Evolutionary conservation across 768 basidiomycete genomes (phyloP).

Genomic region (Lyophyllum atratum): DNA sequence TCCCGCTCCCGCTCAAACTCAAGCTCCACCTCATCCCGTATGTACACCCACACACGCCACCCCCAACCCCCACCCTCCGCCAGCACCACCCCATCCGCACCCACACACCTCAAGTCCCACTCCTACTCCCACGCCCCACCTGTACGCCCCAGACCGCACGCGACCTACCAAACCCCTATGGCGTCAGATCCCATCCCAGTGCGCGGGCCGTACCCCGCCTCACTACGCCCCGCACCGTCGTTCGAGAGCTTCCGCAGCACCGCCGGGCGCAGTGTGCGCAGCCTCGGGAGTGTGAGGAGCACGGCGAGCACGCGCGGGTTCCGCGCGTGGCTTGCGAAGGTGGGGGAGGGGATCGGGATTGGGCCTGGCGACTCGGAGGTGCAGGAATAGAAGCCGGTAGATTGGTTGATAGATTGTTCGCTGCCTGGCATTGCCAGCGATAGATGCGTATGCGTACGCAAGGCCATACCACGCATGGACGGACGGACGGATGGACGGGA

Average conservation of each 20-base stretch:
- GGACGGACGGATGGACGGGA: background rate
- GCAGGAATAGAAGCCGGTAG: background rate
- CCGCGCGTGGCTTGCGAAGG: constrained; percentile 41
- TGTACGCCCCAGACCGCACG: background rate
- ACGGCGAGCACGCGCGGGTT: constrained; percentile 39
- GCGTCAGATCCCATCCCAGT: background rate
- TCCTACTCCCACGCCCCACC: constrained; percentile 7
- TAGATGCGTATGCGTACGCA: background rate
- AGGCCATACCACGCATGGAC: background rate
- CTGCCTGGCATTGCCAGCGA: too few species aligned
- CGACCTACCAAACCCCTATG: background rate
- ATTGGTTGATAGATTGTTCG: background rate
- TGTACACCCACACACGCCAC: background rate
- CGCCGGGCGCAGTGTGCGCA: constrained; percentile 43
- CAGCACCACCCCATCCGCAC: constrained; percentile 8
- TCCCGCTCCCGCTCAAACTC: constrained; percentile 14
- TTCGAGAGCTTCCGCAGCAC: constrained; percentile 50
- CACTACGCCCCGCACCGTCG: constrained; percentile 40
- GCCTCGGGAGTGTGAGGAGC: constrained; percentile 45
- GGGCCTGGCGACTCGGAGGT: constrained; percentile 5
- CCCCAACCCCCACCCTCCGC: background rate
- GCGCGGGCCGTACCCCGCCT: constrained; percentile 4
- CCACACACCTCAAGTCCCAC: constrained; percentile 8
- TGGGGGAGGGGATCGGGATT: constrained; percentile 24
- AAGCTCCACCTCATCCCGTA: constrained; percentile 9